These are phyloP conservation scores for Mycena sanguinolenta DNA, from an alignment of 768 basidiomycete species.

Conservation along the genomic window DNA sequence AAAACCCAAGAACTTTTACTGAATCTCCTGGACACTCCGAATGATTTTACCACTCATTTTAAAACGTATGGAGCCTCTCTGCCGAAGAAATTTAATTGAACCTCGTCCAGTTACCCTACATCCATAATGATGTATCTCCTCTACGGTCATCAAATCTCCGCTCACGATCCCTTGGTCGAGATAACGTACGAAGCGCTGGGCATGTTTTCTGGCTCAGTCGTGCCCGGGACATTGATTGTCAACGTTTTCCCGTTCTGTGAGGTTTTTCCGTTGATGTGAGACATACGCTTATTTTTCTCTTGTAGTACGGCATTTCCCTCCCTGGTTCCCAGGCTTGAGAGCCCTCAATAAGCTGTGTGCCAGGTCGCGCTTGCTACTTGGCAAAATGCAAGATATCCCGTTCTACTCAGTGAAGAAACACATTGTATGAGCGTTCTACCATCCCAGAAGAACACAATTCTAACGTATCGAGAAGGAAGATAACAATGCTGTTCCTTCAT, in stretches of 20 bases:
- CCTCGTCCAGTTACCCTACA: slow-evolving; percentile 38
- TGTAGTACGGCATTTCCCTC: slow-evolving; percentile 53
- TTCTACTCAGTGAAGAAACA: slow-evolving; percentile 36
- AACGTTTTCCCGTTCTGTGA: slow-evolving; percentile 51
- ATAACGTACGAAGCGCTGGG: slow-evolving; percentile 35
- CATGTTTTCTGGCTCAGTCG: slow-evolving; percentile 36
- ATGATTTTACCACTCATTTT: slow-evolving; percentile 34
- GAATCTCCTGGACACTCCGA: slow-evolving; percentile 32
- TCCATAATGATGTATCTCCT: slow-evolving; percentile 40
- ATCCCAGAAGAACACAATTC: background rate
- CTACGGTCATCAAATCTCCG: slow-evolving; percentile 37
- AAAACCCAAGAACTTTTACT: slow-evolving; percentile 37
- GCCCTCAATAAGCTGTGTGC: slow-evolving; percentile 35
- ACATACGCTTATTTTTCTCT: background rate
- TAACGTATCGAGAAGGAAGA: slow-evolving; percentile 15
- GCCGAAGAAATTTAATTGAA: background rate
- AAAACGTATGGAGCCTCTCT: slow-evolving; percentile 23
- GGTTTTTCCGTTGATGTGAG: background rate
- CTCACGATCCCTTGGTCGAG: slow-evolving; percentile 35
- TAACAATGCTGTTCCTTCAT: slow-evolving; percentile 35
- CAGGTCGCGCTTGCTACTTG: slow-evolving; percentile 31
- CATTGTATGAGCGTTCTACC: slow-evolving; percentile 29
- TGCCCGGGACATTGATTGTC: slow-evolving; percentile 41
- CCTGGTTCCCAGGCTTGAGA: slow-evolving; percentile 50
- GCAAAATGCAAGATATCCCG: slow-evolving; percentile 35